Conservation (phyloP, 2,329 filamentous ascomycete species). For the Fusarium ambrosium region DNA sequence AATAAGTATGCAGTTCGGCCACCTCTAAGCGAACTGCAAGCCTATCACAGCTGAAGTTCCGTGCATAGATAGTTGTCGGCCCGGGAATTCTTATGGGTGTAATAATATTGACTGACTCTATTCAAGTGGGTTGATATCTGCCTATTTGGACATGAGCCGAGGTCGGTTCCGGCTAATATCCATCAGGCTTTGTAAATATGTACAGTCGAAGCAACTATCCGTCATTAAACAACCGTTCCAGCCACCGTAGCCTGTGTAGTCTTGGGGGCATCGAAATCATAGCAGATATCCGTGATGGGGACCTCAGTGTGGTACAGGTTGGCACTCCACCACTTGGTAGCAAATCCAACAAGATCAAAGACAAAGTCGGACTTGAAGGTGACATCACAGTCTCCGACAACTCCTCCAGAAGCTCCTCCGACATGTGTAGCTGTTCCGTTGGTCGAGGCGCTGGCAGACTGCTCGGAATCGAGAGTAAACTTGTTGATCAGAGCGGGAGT, state of each 20-base stretch:
- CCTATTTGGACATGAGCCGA: not conserved
- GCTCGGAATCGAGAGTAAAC: constrained; percentile 48
- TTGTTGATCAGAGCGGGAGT: constrained; percentile 54
- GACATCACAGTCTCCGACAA: constrained; percentile 39
- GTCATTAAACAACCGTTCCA: not conserved
- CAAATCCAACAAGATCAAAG: constrained; percentile 46
- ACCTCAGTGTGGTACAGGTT: constrained; percentile 39
- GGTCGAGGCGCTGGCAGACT: constrained; percentile 38
- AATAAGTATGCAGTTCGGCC: not conserved
- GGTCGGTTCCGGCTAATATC: not conserved
- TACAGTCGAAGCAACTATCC: not conserved
- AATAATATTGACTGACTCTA: not conserved
- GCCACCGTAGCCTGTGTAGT: not conserved
- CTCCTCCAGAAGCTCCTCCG: constrained; percentile 16
- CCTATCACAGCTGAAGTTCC: not conserved
- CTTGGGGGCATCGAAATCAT: constrained; percentile 21
- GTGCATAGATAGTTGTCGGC: not conserved
- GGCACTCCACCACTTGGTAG: constrained; percentile 44
- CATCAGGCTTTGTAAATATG: not conserved
- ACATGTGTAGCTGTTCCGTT: not conserved
- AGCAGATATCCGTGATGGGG: constrained; percentile 35
- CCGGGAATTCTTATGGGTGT: not conserved
- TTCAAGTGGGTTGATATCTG: not conserved
- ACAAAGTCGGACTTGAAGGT: constrained; percentile 45
- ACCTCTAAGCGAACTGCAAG: not conserved